Evolutionary conservation across 2,329 filamentous ascomycete genomes (phyloP).

Genomic region (Penicillium sp.): DNA sequence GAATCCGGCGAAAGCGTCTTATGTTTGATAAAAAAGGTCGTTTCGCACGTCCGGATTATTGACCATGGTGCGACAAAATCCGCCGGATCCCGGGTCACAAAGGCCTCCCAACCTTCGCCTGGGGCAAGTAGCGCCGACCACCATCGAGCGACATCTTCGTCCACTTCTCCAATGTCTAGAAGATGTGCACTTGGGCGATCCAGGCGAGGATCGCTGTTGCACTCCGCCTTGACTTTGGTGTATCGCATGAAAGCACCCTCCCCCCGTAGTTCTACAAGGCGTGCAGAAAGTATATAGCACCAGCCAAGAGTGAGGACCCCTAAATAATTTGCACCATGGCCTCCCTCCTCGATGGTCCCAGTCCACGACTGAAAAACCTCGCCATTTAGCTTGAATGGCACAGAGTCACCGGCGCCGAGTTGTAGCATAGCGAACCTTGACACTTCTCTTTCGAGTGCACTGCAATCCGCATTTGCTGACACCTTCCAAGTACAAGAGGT

Average conservation of each 20-base stretch:
- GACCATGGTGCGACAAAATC: slow-evolving; percentile 17
- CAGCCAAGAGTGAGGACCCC: slow-evolving; percentile 5
- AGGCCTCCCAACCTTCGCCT: slow-evolving; percentile 14
- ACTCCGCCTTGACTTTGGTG: not conserved
- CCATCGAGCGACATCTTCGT: slow-evolving; percentile 13
- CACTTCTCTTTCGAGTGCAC: not conserved
- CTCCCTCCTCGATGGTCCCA: not conserved
- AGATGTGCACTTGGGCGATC: not conserved
- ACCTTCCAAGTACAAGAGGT: slow-evolving; percentile 1
- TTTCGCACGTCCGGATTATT: slow-evolving; percentile 5
- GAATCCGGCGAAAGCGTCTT: not conserved
- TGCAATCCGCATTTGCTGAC: not conserved
- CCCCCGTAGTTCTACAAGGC: not conserved
- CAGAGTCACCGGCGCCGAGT: not conserved
- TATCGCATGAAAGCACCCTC: slow-evolving; percentile 3
- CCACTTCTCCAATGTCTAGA: slow-evolving; percentile 15
- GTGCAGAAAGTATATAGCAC: slow-evolving; percentile 4
- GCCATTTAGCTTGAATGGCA: not conserved
- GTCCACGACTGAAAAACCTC: not conserved
- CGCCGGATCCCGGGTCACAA: slow-evolving; percentile 4
- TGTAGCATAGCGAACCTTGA: not conserved
- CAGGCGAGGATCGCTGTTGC: too few species aligned
- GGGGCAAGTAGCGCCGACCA: slow-evolving; percentile 20
- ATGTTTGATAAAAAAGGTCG: slow-evolving; percentile 6
- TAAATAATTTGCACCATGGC: not conserved